Evolutionary conservation across 495 filamentous ascomycete species (phyloP).

Genomic region (Penicillium taxi): DNA sequence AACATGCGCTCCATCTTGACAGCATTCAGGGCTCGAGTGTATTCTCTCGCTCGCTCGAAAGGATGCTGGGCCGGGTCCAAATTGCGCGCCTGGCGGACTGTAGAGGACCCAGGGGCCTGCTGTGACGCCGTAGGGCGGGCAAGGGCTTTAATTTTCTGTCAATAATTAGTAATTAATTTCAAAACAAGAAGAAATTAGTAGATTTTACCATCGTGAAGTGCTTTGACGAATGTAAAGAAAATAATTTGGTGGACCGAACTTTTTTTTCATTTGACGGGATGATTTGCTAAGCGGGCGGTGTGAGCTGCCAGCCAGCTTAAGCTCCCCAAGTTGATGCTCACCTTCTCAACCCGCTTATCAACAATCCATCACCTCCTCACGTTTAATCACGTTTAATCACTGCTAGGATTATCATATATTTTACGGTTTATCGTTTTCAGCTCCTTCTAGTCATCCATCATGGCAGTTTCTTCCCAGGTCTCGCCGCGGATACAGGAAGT

Average conservation of each 20-base stretch:
- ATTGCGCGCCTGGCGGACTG: slow-evolving; percentile 70
- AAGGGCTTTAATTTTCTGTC: slow-evolving; percentile 87
- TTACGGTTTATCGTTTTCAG: neutral
- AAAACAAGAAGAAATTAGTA: neutral
- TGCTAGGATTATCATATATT: slow-evolving; percentile 1
- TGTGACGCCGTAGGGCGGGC: slow-evolving; percentile 66
- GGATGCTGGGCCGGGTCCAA: slow-evolving; percentile 90
- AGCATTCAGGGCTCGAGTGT: slow-evolving; percentile 80
- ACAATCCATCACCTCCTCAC: slow-evolving; percentile 13
- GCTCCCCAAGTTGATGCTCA: slow-evolving; percentile 26
- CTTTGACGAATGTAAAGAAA: slow-evolving; percentile 8
- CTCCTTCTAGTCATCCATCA: slow-evolving; percentile 17
- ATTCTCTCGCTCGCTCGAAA: slow-evolving; percentile 90
- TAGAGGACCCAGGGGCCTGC: slow-evolving; percentile 69
- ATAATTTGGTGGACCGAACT: slow-evolving; percentile 13
- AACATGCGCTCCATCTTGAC: slow-evolving; percentile 95
- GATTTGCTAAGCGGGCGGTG: slow-evolving; percentile 29
- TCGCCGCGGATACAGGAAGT: slow-evolving; percentile 70
- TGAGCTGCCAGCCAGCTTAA: slow-evolving; percentile 30
- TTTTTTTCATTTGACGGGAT: slow-evolving; percentile 26
- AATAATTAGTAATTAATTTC: slow-evolving; percentile 6
- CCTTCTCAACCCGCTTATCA: slow-evolving; percentile 14
- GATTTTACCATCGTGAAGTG: slow-evolving; percentile 20
- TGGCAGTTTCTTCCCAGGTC: slow-evolving; percentile 45
- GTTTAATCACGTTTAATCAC: slow-evolving; percentile 3